A percentile compares a stretch with the other conserved stretches of the same genome.
Evolutionary conservation across 2,329 filamentous ascomycete species (phyloP).

Genomic region (Monosporascus sp.): DNA sequence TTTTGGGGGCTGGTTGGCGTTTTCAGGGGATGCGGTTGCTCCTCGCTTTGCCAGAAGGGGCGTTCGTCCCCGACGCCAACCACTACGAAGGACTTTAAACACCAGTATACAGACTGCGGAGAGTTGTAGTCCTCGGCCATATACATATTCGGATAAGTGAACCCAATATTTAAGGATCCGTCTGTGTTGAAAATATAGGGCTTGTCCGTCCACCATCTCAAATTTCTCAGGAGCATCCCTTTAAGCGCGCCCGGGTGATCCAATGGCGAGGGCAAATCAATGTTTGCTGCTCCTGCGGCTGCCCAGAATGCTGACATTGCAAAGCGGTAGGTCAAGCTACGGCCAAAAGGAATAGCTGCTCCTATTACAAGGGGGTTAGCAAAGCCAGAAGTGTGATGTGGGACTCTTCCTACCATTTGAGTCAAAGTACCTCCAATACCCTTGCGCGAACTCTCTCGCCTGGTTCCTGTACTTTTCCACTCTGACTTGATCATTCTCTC

Average conservation of each 20-base stretch:
- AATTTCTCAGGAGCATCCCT: slow-evolving; percentile 43
- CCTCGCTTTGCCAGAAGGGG: slow-evolving; percentile 40
- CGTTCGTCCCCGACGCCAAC: slow-evolving; percentile 31
- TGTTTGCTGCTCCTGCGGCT: slow-evolving; percentile 35
- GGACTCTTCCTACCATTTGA: slow-evolving; percentile 27
- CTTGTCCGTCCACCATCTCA: slow-evolving; percentile 42
- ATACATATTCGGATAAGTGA: slow-evolving; percentile 41
- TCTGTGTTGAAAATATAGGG: slow-evolving; percentile 42
- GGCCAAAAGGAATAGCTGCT: slow-evolving; percentile 45
- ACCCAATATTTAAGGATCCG: slow-evolving; percentile 43
- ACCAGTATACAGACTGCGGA: slow-evolving; percentile 51
- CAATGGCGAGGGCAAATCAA: slow-evolving; percentile 33
- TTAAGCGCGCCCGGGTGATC: slow-evolving; percentile 36
- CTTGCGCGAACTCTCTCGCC: slow-evolving; percentile 35
- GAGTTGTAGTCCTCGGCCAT: slow-evolving; percentile 54
- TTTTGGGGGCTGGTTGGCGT: neutral
- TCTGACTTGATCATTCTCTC: slow-evolving; percentile 33
- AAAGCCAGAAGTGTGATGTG: no score
- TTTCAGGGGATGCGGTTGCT: slow-evolving; percentile 29
- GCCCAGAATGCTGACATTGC: slow-evolving; percentile 45
- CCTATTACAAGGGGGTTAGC: slow-evolving; percentile 25
- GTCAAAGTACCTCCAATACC: slow-evolving; percentile 46
- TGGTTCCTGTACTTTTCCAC: slow-evolving; percentile 30
- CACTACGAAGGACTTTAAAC: slow-evolving; percentile 43
- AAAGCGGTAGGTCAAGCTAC: slow-evolving; percentile 46